phyloP scores from a whole-genome alignment of 352 stramenopile species.

The Globisporangium orthogonon region DNA sequence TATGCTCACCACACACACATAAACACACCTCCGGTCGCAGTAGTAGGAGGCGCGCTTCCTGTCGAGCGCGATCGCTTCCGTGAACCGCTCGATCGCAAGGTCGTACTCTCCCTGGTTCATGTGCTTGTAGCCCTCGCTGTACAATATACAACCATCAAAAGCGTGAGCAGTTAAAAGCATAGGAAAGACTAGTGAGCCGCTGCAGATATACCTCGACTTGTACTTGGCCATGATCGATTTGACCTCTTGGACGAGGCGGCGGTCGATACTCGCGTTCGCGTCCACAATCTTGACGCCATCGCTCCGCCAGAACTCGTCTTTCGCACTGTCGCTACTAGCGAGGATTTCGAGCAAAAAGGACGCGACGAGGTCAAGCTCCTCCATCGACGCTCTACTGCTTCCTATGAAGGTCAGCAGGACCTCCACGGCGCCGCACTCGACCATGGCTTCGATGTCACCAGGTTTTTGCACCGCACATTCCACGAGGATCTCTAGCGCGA shows the following conservation, averaged over 20 bases:
- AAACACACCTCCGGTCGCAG: conserved; percentile 81
- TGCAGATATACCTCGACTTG: conserved; percentile 26
- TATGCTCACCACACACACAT: not conserved
- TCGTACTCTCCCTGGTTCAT: conserved; percentile 88
- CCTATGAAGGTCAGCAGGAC: conserved; percentile 40
- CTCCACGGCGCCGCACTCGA: conserved; percentile 38
- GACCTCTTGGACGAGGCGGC: conserved; percentile 49
- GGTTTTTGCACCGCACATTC: conserved; percentile 25
- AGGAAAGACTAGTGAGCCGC: not conserved
- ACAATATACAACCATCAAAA: not conserved
- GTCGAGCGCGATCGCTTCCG: conserved; percentile 88
- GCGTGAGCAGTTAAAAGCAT: not conserved
- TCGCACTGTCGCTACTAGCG: conserved; percentile 31
- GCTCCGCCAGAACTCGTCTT: conserved; percentile 32
- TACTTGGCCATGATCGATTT: conserved; percentile 58
- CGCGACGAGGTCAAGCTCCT: conserved; percentile 41
- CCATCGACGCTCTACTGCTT: conserved; percentile 16
- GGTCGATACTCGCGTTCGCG: conserved; percentile 31
- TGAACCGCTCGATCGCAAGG: conserved; percentile 90
- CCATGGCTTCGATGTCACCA: conserved; percentile 31
- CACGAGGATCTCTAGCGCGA: conserved; percentile 34
- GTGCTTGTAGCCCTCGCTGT: conserved; percentile 87
- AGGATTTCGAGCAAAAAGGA: conserved; percentile 46
- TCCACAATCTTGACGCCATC: conserved; percentile 35
- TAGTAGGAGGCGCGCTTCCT: conserved; percentile 88